A percentile compares a stretch with the other conserved stretches of the same genome.
Evolutionary conservation across 1,284 basidiomycete species (phyloP).

Genomic region (Fomitopsis pinicola): DNA sequence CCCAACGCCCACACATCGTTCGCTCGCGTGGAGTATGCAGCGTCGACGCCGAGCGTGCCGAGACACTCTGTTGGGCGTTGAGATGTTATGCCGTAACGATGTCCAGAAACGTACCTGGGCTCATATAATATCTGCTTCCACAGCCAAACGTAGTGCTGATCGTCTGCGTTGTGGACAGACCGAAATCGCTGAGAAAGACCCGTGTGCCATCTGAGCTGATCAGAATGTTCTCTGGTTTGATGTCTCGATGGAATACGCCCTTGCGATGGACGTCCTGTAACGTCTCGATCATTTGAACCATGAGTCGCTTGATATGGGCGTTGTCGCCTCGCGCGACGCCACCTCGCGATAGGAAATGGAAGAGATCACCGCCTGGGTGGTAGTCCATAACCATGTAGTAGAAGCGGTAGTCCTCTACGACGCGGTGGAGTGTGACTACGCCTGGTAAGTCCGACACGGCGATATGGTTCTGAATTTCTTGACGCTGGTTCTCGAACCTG

Average conservation of each 20-base stretch:
- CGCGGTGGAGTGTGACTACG: conserved; percentile 60
- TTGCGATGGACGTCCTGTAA: conserved; percentile 55
- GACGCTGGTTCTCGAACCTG: conserved; percentile 34
- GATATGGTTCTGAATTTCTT: conserved; percentile 46
- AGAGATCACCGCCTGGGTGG: conserved; percentile 36
- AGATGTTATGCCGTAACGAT: not conserved
- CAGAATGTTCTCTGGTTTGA: conserved; percentile 76
- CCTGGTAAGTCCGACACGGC: conserved; percentile 43
- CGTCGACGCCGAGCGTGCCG: conserved; percentile 7
- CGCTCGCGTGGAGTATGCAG: conserved; percentile 18
- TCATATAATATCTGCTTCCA: conserved; percentile 57
- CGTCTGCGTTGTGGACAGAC: conserved; percentile 55
- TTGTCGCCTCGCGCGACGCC: conserved; percentile 20
- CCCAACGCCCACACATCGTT: conserved; percentile 30
- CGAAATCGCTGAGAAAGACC: conserved; percentile 65
- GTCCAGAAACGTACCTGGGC: conserved; percentile 32
- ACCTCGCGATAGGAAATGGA: conserved; percentile 20
- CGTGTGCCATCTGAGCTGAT: conserved; percentile 41
- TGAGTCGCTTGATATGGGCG: conserved; percentile 30
- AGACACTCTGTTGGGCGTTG: conserved; percentile 22
- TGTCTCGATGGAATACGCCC: conserved; percentile 66
- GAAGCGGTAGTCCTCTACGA: conserved; percentile 50
- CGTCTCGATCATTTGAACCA: conserved; percentile 60
- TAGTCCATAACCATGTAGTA: conserved; percentile 67
- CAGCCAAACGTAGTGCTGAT: conserved; percentile 47